These are phyloP conservation scores for Rhizopogon roseolus DNA, from an alignment of 768 basidiomycete genomes.

Conservation along the genomic window DNA sequence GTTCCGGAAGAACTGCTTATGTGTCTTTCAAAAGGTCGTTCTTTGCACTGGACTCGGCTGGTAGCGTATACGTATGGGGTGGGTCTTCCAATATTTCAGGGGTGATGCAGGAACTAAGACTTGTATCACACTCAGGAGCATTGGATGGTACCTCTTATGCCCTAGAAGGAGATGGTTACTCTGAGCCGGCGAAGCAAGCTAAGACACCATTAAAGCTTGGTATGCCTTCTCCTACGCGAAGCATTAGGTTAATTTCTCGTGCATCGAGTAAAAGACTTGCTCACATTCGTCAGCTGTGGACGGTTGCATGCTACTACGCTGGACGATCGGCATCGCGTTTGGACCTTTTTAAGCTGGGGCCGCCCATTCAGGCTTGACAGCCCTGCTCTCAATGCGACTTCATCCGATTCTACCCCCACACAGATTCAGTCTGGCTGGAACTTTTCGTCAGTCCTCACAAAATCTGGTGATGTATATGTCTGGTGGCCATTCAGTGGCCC, in stretches of 20 bases:
- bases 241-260: constrained; percentile 50
- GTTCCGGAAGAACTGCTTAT: constrained; percentile 1
- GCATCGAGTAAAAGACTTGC: not conserved
- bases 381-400: constrained; percentile 32
- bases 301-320: constrained; percentile 66
- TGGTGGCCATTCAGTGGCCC: constrained; percentile 64
- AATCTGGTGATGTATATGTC: constrained; percentile 65
- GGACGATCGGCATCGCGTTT: constrained; percentile 55
- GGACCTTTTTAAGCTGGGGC: constrained; percentile 78
- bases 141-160: constrained; percentile 43
- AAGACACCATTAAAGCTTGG: constrained; percentile 50
- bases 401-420: constrained; percentile 41
- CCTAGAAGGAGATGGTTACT: constrained; percentile 50
- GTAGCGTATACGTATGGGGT: constrained; percentile 82
- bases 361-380: constrained; percentile 60
- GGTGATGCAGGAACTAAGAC: not conserved
- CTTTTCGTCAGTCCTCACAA: constrained; percentile 71
- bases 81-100: constrained; percentile 11
- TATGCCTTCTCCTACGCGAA: constrained; percentile 54
- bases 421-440: constrained; percentile 82
- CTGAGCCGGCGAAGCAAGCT: constrained; percentile 46
- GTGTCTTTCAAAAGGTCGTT: constrained; percentile 57
- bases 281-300: constrained; percentile 54
- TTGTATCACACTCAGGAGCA: constrained; percentile 43
- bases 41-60: constrained; percentile 76